Base-by-base conservation (phyloP, 2,329 filamentous ascomycete species). In the Metarhizium robertsii region DNA sequence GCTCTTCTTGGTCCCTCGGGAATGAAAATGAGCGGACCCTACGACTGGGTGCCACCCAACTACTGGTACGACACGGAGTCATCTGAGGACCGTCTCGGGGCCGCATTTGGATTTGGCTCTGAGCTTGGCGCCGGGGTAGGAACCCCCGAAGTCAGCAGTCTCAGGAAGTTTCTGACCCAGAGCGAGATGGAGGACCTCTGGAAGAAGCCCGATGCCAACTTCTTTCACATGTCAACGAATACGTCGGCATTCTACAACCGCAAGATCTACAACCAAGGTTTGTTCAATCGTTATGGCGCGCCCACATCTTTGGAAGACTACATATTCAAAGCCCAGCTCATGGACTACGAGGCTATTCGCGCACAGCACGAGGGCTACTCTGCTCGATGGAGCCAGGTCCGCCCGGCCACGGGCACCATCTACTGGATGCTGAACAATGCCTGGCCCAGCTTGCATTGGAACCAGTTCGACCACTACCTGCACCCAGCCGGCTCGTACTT, bases 351-450 rank as follows among this genome's bases (percentile, higher is more conserved):
- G 66, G 81, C 81, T 1, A 84, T 79, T 1, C 72, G 81, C 2
- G 72, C 81, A 0, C 71, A 85, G 60, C 83, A 80, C 55, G 83
- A 86, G 62, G 80, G 69, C 0, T 85, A 78, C 61, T 70, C 75
- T 0, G 69, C 76, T 2, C 69, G 73, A 0, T 83, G 81, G 75
- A 78, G 64, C 57, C 72, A 71, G 1, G 64, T 69, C 1, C 69
- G 77, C 3, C 78, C 80, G 0, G 80, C 82, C 0, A 85, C 82
- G 0, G 83, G 83, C 0, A 51, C 80, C 50, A 78, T 86, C 16
- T 86, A 86, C 68, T 86, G 83, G 83, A 86, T 86, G 83, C 65
- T 86, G 53, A 85, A 84, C 60, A 78, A 78, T 49, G 83, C 83
- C 0, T 86, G 83, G 81, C 83, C 84, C 0, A 79, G 75, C 54